Evolutionary conservation across 176 grass and related monocot species (phyloP).

Genomic region (Carex kokanica): DNA sequence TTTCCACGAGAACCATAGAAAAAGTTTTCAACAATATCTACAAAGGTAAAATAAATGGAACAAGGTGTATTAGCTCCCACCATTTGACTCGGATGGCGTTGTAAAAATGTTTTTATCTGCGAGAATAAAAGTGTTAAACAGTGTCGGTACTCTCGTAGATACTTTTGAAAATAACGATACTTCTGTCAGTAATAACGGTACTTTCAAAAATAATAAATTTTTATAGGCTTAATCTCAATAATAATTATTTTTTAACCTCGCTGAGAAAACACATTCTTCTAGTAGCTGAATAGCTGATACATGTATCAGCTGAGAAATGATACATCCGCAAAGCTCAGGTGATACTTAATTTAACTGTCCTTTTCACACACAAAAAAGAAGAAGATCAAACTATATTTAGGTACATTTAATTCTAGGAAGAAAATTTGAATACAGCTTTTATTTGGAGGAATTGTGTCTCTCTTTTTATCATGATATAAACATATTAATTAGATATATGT

Average conservation of each 20-base stretch:
- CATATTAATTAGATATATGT: neutral
- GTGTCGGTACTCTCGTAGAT: too few relatives aligned
- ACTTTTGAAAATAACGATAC: too few relatives aligned
- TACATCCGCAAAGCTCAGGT: neutral
- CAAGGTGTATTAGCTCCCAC: neutral
- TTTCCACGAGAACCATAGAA: neutral
- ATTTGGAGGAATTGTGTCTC: neutral
- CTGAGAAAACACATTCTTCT: too few relatives aligned
- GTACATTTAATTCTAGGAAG: too few relatives aligned
- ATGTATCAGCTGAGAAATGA: neutral
- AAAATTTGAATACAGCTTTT: neutral
- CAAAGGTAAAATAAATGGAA: neutral
- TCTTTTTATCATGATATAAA: neutral
- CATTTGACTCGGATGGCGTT: too few relatives aligned
- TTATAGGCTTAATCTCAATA: too few relatives aligned
- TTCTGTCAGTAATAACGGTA: too few relatives aligned
- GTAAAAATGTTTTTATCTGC: too few relatives aligned
- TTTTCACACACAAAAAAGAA: neutral
- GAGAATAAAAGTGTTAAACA: too few relatives aligned
- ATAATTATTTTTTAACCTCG: too few relatives aligned
- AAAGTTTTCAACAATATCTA: neutral
- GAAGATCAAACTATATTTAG: neutral
- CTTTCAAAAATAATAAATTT: too few relatives aligned
- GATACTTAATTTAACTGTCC: neutral
- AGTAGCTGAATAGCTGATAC: too few relatives aligned